Base-by-base conservation (phyloP, 352 stramenopile species). In the Phytopythium oedochilum region DNA sequence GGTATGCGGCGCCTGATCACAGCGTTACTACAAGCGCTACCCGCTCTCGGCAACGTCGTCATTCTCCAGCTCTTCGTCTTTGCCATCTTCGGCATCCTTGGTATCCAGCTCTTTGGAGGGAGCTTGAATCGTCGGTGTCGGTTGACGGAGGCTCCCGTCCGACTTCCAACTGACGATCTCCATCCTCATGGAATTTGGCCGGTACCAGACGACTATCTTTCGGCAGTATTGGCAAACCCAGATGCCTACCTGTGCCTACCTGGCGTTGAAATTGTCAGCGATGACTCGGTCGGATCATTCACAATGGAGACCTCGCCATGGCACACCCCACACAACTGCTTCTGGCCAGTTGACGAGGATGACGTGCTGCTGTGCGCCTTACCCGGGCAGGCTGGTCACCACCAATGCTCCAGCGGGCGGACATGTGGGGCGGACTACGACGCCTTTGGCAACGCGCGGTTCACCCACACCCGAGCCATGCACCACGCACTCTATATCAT, bases 1-100 rank as follows among this genome's bases (percentile, higher is more conserved):
- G 86, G 79, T 0, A 90, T 92, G 82, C 61, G 78, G 12, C 65
- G 70, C 0, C 71, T 97, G 23, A 96, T 97, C 18, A 75, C 74
- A 1, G 80, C 89, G 8, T 64, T 97, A 7, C 60, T 97, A 8
- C 78, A 90, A n/a, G 88, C 86, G 0, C 63, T 97, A 0, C 85
- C 86, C 15, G 78, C 79, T 0, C 90, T 97, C 59, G 78, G 75
- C 44, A 96, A 96, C 52, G 88, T 97, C n/a, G 59, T 96, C 5
- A 78, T 96, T 15, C 55, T 97, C 10, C 77, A 95, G 56, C 68
- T 90, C n/a, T 97, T 97, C 51, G 77, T 96, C 0, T 97, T 97
- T 55, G 82, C 91, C 34, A 86, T 97, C 36, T 97, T 97, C 60
- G 86, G 84, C 0, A 97, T 97, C 60, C 65, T 97, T 1, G 90